phyloP scores from a whole-genome alignment of 148 eudicot genomes.

The Mesembryanthemum crystallinum region DNA sequence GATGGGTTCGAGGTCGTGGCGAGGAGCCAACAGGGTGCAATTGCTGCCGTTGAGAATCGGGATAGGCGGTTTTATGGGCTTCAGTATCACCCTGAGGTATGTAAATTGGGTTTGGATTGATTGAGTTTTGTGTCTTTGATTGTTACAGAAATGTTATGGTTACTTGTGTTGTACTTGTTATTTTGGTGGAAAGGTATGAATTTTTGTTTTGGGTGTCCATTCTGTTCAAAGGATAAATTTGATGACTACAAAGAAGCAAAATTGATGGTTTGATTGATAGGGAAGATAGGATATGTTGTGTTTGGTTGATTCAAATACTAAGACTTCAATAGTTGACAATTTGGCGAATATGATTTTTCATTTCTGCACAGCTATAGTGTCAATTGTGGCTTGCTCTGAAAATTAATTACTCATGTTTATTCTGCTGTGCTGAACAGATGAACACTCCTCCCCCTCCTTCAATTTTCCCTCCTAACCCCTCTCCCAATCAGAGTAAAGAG shows the following conservation, averaged over 20 bases:
- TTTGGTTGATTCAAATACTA: no score
- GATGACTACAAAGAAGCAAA: not conserved
- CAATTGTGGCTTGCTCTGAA: not conserved
- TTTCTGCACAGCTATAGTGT: not conserved
- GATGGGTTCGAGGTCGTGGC: conserved; percentile 82
- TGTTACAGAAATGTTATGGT: not conserved
- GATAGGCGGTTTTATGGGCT: conserved; percentile 69
- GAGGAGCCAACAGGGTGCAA: conserved; percentile 69
- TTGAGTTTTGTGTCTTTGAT: not conserved
- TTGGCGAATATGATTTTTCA: not conserved
- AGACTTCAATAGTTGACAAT: not conserved
- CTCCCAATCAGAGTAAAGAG: no score
- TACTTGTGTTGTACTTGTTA: not conserved
- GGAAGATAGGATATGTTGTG: no score
- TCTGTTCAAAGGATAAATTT: not conserved
- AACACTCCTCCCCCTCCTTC: no score
- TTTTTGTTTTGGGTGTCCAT: not conserved
- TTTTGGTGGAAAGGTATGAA: not conserved
- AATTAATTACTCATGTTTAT: no score
- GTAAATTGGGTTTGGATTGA: not conserved
- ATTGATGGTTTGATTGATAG: not conserved
- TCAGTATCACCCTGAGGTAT: conserved; percentile 98
- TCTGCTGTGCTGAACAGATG: no score
- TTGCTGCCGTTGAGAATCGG: conserved; percentile 78
- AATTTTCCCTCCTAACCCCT: no score